phyloP scores from a whole-genome alignment of 441 rosid genomes.

The Theobroma grandiflorum region DNA sequence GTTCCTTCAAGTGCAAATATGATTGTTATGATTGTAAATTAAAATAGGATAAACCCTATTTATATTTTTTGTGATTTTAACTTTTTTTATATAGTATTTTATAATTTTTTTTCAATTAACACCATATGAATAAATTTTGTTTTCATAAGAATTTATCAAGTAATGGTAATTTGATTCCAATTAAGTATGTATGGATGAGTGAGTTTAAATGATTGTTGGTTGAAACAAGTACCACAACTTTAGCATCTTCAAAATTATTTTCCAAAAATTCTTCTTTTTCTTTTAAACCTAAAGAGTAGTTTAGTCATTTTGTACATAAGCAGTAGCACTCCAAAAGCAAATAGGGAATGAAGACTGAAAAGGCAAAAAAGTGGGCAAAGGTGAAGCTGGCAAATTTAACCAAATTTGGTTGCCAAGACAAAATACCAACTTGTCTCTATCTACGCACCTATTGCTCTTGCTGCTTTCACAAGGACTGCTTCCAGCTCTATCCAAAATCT shows the following conservation, averaged over 20 bases:
- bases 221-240: background rate
- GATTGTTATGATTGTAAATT: background rate
- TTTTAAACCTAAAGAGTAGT: background rate
- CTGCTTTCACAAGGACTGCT: background rate
- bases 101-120: too few relatives aligned
- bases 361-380: constrained; percentile 29
- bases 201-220: background rate
- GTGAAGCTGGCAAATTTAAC: constrained; percentile 30
- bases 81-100: too few relatives aligned
- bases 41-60: too few relatives aligned
- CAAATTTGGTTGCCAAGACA: constrained; percentile 35
- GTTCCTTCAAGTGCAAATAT: background rate
- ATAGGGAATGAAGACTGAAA: constrained; percentile 17
- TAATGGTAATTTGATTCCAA: background rate
- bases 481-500: background rate
- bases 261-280: background rate
- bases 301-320: background rate
- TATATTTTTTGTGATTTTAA: too few relatives aligned
- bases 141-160: background rate
- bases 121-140: too few relatives aligned
- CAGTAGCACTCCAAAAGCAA: background rate
- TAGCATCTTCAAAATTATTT: background rate
- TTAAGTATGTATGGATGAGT: background rate
- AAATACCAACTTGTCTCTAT: constrained; percentile 14
- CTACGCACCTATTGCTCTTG: background rate